These are phyloP conservation scores for Chalciporus sp. DNA, from an alignment of 1,284 basidiomycete species.

Conservation along the genomic window DNA sequence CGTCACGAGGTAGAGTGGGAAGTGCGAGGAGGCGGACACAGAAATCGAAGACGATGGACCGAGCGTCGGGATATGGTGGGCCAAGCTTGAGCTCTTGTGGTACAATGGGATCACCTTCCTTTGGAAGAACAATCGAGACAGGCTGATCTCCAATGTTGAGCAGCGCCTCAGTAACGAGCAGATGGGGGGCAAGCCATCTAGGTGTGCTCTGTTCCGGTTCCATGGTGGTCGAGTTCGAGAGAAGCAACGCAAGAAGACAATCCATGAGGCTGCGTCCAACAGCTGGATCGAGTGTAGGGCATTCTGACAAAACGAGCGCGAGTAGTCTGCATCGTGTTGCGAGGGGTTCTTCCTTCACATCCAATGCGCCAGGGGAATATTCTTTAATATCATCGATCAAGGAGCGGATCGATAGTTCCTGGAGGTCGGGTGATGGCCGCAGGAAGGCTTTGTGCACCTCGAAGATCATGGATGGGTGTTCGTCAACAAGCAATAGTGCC, in stretches of 20 bases:
- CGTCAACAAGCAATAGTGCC: slow-evolving; percentile 82
- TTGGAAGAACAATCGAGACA: slow-evolving; percentile 59
- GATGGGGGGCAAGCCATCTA: slow-evolving; percentile 82
- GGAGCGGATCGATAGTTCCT: slow-evolving; percentile 61
- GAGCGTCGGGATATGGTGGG: slow-evolving; percentile 63
- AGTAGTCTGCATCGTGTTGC: slow-evolving; percentile 83
- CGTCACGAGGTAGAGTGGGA: slow-evolving; percentile 69
- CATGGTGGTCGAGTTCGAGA: slow-evolving; percentile 54
- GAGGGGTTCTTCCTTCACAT: slow-evolving; percentile 71
- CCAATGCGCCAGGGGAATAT: slow-evolving; percentile 67
- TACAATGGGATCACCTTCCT: slow-evolving; percentile 65
- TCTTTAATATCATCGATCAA: slow-evolving; percentile 74
- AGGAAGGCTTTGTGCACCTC: slow-evolving; percentile 85
- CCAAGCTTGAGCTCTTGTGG: slow-evolving; percentile 56
- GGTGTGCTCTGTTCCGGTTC: slow-evolving; percentile 60
- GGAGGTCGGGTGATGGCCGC: slow-evolving; percentile 59
- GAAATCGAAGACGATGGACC: slow-evolving; percentile 70
- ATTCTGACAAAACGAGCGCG: slow-evolving; percentile 81
- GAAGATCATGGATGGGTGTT: slow-evolving; percentile 86
- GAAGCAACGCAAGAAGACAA: slow-evolving; percentile 62
- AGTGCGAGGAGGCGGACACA: slow-evolving; percentile 68
- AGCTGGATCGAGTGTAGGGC: slow-evolving; percentile 56
- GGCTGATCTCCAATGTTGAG: slow-evolving; percentile 78
- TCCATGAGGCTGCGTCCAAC: slow-evolving; percentile 62
- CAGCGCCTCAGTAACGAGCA: slow-evolving; percentile 83